Base-by-base conservation (phyloP, 345 rosid species). In the Crucihimalaya himalaica region DNA sequence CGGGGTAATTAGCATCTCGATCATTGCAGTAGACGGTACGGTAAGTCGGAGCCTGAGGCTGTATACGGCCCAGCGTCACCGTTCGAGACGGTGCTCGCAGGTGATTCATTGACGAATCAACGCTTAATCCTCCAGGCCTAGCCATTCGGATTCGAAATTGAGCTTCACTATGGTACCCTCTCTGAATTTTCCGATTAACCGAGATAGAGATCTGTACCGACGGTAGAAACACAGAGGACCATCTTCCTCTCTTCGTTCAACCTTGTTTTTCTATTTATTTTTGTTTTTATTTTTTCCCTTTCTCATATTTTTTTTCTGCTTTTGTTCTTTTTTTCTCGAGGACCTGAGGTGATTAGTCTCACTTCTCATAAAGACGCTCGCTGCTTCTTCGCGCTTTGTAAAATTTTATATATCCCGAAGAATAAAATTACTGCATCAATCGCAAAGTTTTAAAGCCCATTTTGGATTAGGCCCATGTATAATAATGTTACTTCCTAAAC, bases 1-100 rank as follows among this genome's bases (percentile, higher is more conserved):
- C 84, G 60, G 83, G 84, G 57, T 72, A 67, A 81, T 96, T 96
- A 81, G 98, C 88, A 14, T 92, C 99, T 25, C 95, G 94, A 73
- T 96, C 97, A 74, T 96, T 96, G 79, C 99, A 92, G 82, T 66
- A 86, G 72, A 96, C 83, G 78, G 96, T 96, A 48, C 99, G 98
- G 54, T 84, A 77, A 78, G 82, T 74, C 8, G 99, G 99, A 15
- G 99, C 93, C 86, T 92, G 99, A 8, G 99, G 97, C 83, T 90
- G 99, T 57, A 96, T 87, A 27, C 86, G 87, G 37, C 99, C 99
- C 34, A 92, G 89, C 71, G 91, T 87, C 48, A 89, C 95, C 78
- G 97, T 90, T 12, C 90, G 86, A 34, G 91, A 76, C 52, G 84
- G 43, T 27, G 74, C 21, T 8, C 83, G 83, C 3, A 78, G 78